Evolutionary conservation across 2,329 filamentous ascomycete genomes (phyloP).

Genomic region (Nemania sp.): DNA sequence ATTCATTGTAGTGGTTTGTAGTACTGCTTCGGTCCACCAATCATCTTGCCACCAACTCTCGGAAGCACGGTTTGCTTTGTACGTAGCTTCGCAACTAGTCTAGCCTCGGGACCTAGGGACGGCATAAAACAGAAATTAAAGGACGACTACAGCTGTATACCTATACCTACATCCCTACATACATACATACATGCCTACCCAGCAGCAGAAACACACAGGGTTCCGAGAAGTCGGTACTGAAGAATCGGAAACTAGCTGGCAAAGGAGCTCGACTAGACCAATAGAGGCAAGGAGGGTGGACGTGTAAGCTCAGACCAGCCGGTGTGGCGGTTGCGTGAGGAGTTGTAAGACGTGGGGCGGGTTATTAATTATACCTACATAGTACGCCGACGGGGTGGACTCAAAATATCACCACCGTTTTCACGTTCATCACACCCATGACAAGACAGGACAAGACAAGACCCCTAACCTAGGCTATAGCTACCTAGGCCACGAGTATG

Average conservation of each 20-base stretch:
- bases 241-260: constrained; percentile 23
- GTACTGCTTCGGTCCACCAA: constrained; percentile 1
- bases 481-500: neutral
- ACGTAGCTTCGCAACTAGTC: constrained; percentile 11
- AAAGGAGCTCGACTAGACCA: constrained; percentile 21
- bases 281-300: constrained; percentile 15
- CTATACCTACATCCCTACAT: too few species aligned
- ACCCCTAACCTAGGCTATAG: neutral
- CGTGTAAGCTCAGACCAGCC: constrained; percentile 11
- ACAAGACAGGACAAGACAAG: neutral
- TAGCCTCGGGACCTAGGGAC: constrained; percentile 2
- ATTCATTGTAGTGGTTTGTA: constrained; percentile 9
- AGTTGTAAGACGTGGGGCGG: constrained; percentile 12
- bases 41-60: constrained; percentile 6
- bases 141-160: too few species aligned
- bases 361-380: neutral
- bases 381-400: neutral
- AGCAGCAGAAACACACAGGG: constrained; percentile 10
- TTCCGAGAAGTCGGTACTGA: constrained; percentile 23
- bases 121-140: neutral
- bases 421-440: neutral
- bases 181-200: neutral
- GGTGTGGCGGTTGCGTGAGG: constrained; percentile 1
- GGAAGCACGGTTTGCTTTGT: neutral
- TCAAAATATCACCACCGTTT: neutral